A percentile compares a stretch with the other conserved stretches of the same genome.
These are phyloP conservation scores for Niebla homalea DNA, from an alignment of 495 filamentous ascomycete genomes.

Conservation along the genomic window DNA sequence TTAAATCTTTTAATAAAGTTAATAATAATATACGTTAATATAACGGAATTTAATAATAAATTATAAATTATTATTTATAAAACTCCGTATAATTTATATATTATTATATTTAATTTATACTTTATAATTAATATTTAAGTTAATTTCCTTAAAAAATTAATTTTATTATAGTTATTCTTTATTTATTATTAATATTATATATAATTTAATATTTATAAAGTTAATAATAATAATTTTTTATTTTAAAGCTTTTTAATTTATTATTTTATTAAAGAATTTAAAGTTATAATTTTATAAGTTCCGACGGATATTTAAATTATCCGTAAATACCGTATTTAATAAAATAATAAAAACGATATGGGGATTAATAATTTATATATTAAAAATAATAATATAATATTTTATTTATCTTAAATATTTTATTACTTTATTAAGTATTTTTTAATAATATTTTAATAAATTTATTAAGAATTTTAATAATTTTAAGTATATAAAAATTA, in stretches of 20 bases:
- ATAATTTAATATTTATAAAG: conserved; percentile 7
- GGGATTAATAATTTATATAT: conserved; percentile 6
- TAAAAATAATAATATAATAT: conserved; percentile 4
- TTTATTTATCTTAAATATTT: not conserved
- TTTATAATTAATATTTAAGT: not conserved
- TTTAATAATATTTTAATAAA: conserved; percentile 4
- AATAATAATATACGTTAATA: no score
- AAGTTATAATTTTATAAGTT: not conserved
- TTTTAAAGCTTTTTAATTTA: not conserved
- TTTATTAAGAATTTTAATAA: conserved; percentile 6
- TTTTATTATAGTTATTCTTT: not conserved
- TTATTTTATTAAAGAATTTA: not conserved
- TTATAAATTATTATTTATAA: not conserved
- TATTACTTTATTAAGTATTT: conserved; percentile 1
- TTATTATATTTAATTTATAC: not conserved
- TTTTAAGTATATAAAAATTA: conserved; percentile 8
- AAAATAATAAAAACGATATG: not conserved
- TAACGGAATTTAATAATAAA: not conserved
- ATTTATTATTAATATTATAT: conserved; percentile 1
- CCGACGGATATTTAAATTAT: not conserved
- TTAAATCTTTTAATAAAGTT: no score
- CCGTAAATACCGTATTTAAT: not conserved
- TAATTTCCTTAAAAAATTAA: conserved; percentile 3
- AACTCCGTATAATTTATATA: not conserved
- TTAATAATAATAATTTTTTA: not conserved